A percentile compares a stretch with the other conserved stretches of the same genome.
These are phyloP conservation scores for Fistulina hepatica DNA, from an alignment of 1,284 basidiomycete genomes.

Conservation along the genomic window DNA sequence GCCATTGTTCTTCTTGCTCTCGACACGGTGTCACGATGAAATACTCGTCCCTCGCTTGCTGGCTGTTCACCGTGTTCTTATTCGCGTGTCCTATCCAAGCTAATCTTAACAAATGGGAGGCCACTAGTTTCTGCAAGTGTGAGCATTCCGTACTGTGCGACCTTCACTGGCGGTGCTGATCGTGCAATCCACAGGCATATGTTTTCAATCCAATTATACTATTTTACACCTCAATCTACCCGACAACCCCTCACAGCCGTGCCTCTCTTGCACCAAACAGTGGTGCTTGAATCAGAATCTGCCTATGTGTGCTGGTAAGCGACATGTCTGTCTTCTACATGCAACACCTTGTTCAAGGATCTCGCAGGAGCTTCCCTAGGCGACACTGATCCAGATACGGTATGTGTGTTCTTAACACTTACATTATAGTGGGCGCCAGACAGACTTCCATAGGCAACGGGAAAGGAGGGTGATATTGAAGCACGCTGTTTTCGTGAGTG, in stretches of 20 bases:
- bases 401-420: too few species aligned
- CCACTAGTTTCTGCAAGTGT: conserved; percentile 80
- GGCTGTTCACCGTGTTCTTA: conserved; percentile 6
- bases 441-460: too few species aligned
- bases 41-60: conserved; percentile 6
- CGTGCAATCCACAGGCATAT: conserved; percentile 55
- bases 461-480: conserved; percentile 94
- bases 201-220: conserved; percentile 79
- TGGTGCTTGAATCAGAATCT: conserved; percentile 94
- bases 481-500: conserved; percentile 89
- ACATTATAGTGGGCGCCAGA: too few species aligned
- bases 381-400: conserved; percentile 80
- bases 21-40: too few species aligned
- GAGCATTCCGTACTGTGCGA: conserved; percentile 16
- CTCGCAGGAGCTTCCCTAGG: conserved; percentile 80
- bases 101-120: conserved; percentile 65
- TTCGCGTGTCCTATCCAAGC: conserved; percentile 21
- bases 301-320: conserved; percentile 70
- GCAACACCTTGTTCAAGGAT: too few species aligned
- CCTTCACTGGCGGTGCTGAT: conserved; percentile 3
- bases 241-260: conserved; percentile 79
- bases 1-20: too few species aligned
- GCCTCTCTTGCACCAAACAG: conserved; percentile 85
- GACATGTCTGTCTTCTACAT: too few species aligned
- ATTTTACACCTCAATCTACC: conserved; percentile 77